Conservation (phyloP, 78 protist genomes). For the Neovahlkampfia damariscottae region DNA sequence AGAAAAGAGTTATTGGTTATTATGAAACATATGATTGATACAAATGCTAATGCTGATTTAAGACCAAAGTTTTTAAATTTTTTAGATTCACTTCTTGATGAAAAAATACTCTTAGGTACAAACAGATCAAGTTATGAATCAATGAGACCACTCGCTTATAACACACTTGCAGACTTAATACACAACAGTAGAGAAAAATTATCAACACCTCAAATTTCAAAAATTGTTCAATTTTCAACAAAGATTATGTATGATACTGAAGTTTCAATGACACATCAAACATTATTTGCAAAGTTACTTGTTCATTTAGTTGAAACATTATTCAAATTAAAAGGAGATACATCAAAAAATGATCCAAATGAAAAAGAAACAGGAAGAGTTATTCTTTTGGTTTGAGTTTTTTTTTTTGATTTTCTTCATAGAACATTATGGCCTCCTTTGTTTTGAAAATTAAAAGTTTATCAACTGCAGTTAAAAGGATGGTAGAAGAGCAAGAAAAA, state of each 20-base stretch:
- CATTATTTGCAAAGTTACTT: constrained; percentile 65
- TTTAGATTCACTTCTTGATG: constrained; percentile 68
- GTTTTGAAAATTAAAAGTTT: neutral
- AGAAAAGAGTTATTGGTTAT: constrained; percentile 76
- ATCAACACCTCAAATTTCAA: constrained; percentile 35
- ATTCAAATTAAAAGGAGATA: constrained; percentile 7
- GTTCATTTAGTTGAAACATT: constrained; percentile 70
- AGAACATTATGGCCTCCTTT: constrained; percentile 16
- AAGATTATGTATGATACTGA: constrained; percentile 66
- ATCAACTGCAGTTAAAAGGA: too few relatives aligned
- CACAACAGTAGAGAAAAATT: constrained; percentile 64
- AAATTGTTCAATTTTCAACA: constrained; percentile 54
- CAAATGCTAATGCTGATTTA: constrained; percentile 47
- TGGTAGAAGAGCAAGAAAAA: too few relatives aligned
- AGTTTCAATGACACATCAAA: constrained; percentile 63
- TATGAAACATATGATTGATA: constrained; percentile 67
- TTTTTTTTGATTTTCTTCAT: too few relatives aligned
- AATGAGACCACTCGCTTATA: constrained; percentile 73
- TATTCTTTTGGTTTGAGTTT: too few relatives aligned
- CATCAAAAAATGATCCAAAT: neutral
- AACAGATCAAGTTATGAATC: constrained; percentile 42
- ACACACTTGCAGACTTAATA: constrained; percentile 75
- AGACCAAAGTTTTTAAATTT: constrained; percentile 56
- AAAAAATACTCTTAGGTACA: constrained; percentile 30
- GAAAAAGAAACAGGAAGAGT: neutral